These are phyloP conservation scores for Cystobasidium onofrii DNA, from an alignment of 768 basidiomycete species.

Conservation along the genomic window DNA sequence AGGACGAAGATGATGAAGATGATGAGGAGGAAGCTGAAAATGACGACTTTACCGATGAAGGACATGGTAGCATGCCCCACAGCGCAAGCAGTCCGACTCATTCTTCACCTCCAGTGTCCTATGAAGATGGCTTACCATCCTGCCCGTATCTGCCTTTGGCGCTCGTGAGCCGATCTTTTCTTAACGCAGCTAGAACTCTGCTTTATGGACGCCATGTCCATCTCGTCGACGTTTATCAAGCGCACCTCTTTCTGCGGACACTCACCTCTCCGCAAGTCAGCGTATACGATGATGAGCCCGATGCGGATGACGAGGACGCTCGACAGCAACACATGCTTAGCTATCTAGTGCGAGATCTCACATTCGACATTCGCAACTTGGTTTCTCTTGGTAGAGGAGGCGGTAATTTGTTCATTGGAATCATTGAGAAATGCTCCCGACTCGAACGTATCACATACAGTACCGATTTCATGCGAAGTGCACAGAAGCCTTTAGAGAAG, in stretches of 20 bases:
- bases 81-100: not conserved
- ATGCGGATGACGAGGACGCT: slow-evolving; percentile 25
- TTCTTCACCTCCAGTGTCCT: slow-evolving; percentile 19
- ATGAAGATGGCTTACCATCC: slow-evolving; percentile 37
- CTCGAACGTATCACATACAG: slow-evolving; percentile 1
- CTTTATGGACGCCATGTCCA: slow-evolving; percentile 32
- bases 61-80: not conserved
- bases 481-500: not conserved
- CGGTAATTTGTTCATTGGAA: not conserved
- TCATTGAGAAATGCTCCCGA: slow-evolving; percentile 18
- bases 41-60: not conserved
- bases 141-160: slow-evolving; percentile 39
- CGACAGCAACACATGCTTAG: not conserved
- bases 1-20: not conserved
- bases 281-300: slow-evolving; percentile 22
- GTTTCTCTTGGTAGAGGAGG: slow-evolving; percentile 16
- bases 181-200: slow-evolving; percentile 34
- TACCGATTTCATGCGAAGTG: not conserved
- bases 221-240: not conserved
- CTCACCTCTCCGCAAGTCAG: not conserved
- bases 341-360: not conserved
- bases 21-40: slow-evolving; percentile 12
- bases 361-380: not conserved
- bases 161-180: slow-evolving; percentile 38
- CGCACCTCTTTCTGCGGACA: not conserved